Evolutionary conservation across 371 early-diverging fungal genomes (phyloP).

Genomic region (Mortierella sp.): DNA sequence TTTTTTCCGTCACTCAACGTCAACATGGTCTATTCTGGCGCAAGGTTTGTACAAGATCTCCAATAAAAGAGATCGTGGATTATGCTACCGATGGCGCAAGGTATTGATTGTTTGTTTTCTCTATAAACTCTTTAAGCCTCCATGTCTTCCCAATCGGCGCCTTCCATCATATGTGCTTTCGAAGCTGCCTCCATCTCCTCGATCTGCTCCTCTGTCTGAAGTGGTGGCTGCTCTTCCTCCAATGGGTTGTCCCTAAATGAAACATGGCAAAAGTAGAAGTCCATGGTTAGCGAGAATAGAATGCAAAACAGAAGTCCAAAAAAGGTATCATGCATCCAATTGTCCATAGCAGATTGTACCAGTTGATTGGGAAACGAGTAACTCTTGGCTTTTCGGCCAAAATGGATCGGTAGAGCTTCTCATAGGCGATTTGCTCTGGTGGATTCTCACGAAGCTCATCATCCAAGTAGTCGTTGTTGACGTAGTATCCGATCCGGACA

Average conservation of each 20-base stretch:
- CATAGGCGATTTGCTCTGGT: slow-evolving; percentile 73
- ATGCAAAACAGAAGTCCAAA: slow-evolving; percentile 2
- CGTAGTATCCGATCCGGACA: slow-evolving; percentile 96
- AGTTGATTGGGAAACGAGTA: slow-evolving; percentile 84
- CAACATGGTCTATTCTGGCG: slow-evolving; percentile 6
- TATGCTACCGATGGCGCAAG: neutral
- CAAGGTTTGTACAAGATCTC: neutral
- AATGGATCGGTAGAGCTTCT: slow-evolving; percentile 85
- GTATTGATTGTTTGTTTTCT: neutral
- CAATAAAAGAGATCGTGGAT: neutral
- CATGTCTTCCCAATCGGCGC: slow-evolving; percentile 50
- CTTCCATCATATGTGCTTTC: slow-evolving; percentile 42
- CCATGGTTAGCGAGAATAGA: neutral
- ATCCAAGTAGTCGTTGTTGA: slow-evolving; percentile 93
- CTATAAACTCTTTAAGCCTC: slow-evolving; percentile 25
- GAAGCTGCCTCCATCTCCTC: slow-evolving; percentile 42
- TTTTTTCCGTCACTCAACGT: neutral
- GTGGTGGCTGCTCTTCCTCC: slow-evolving; percentile 53
- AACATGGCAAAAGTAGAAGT: neutral
- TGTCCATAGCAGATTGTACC: slow-evolving; percentile 56
- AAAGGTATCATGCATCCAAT: neutral
- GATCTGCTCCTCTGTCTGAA: slow-evolving; percentile 51
- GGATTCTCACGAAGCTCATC: slow-evolving; percentile 76
- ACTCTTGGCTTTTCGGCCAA: slow-evolving; percentile 96
- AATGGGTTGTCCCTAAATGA: slow-evolving; percentile 52